These are phyloP conservation scores for Microthlaspi erraticum DNA, from an alignment of 345 rosid genomes.

Conservation along the genomic window DNA sequence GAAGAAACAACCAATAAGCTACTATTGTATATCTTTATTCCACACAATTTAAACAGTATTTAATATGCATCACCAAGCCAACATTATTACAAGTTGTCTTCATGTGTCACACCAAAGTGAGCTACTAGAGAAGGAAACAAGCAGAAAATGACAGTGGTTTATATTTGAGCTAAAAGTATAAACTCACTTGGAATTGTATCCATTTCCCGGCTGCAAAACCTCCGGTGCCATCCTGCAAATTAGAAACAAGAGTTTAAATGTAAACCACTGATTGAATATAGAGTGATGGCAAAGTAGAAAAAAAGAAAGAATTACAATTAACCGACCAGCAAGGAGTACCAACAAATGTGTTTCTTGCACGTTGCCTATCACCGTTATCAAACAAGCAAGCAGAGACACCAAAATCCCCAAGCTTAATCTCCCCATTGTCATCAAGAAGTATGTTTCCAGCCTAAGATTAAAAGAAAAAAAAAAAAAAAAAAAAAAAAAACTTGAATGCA, in stretches of 20 bases:
- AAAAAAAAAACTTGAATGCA: slow-evolving; percentile 12
- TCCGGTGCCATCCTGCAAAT: slow-evolving; percentile 98
- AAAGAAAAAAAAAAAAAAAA: not conserved
- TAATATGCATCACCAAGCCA: slow-evolving; percentile 18
- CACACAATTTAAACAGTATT: slow-evolving; percentile 6
- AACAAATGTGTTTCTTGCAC: slow-evolving; percentile 94
- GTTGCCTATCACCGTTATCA: slow-evolving; percentile 94
- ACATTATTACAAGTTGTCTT: slow-evolving; percentile 13
- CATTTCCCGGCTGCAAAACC: slow-evolving; percentile 97
- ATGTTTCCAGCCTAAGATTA: slow-evolving; percentile 89
- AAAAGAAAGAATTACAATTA: slow-evolving; percentile 22
- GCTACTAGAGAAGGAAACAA: too few species aligned
- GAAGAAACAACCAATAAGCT: slow-evolving; percentile 39
- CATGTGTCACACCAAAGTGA: slow-evolving; percentile 24
- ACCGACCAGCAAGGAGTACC: slow-evolving; percentile 99
- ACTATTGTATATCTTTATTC: slow-evolving; percentile 19
- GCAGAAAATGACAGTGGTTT: too few species aligned
- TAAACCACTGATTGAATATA: slow-evolving; percentile 10
- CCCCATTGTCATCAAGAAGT: slow-evolving; percentile 80
- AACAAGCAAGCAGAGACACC: slow-evolving; percentile 99
- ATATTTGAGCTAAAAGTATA: slow-evolving; percentile 1
- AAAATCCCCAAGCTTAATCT: slow-evolving; percentile 94
- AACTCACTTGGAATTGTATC: slow-evolving; percentile 96
- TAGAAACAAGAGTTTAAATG: slow-evolving; percentile 31
- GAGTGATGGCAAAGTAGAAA: slow-evolving; percentile 1